Evolutionary conservation across 2,329 filamentous ascomycete genomes (phyloP).

Genomic region (Epichloe scottii): DNA sequence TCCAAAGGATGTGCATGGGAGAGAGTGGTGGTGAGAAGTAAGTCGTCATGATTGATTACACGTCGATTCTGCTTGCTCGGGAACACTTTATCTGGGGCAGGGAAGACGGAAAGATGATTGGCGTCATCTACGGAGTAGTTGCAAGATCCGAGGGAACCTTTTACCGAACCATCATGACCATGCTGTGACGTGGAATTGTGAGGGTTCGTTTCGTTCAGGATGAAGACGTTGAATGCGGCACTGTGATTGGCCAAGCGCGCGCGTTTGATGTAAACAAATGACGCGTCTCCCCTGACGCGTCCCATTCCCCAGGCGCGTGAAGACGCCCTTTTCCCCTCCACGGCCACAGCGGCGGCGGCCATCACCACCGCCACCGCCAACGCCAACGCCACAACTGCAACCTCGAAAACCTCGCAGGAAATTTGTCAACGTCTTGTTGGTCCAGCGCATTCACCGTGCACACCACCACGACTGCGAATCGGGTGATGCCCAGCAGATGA

Average conservation of each 20-base stretch:
- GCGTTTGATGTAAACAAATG: conserved; percentile 6
- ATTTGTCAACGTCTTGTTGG: conserved; percentile 1
- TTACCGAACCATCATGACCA: neutral
- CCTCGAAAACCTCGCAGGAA: neutral
- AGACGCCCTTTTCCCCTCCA: neutral
- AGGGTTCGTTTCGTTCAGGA: neutral
- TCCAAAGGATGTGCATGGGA: neutral
- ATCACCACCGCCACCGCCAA: neutral
- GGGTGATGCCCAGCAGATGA: neutral
- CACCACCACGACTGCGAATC: neutral
- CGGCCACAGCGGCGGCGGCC: neutral
- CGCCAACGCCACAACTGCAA: neutral
- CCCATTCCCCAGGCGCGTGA: neutral
- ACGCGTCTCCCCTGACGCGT: conserved; percentile 5
- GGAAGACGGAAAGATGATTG: no score
- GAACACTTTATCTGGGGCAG: no score
- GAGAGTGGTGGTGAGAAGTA: neutral
- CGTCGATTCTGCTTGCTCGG: no score
- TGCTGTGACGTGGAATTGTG: neutral
- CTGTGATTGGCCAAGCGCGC: conserved; percentile 1
- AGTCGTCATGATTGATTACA: neutral
- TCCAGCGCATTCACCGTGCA: conserved; percentile 1
- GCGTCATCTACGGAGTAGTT: no score
- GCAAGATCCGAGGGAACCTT: no score
- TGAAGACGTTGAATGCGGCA: neutral